A percentile compares a stretch with the other conserved stretches of the same genome.
Conservation (phyloP, 208 protist species). For the Blastocrithidia nonstop region DNA sequence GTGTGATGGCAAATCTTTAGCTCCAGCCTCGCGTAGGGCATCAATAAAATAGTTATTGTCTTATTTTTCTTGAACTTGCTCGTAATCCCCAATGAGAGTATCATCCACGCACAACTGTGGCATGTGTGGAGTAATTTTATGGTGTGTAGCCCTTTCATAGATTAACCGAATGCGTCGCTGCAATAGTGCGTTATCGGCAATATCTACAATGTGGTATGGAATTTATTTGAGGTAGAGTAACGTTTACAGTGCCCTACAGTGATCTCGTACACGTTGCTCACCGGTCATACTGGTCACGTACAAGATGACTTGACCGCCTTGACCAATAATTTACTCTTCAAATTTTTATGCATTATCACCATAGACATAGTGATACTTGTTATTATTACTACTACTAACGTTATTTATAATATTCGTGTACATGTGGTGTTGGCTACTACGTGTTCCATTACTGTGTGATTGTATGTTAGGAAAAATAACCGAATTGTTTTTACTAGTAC, state of each 20-base stretch:
- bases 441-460: no score
- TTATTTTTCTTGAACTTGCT: constrained; percentile 48
- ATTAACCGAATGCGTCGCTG: constrained; percentile 22
- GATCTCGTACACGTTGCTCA: constrained; percentile 28
- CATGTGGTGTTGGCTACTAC: no score
- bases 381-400: no score
- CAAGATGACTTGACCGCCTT: constrained; percentile 25
- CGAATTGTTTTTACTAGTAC: no score
- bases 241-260: constrained; percentile 30
- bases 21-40: constrained; percentile 15
- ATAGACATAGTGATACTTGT: constrained; percentile 33
- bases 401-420: no score
- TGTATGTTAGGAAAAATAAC: no score
- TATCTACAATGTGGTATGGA: constrained; percentile 39
- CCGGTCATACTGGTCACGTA: constrained; percentile 62
- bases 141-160: constrained; percentile 12
- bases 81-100: constrained; percentile 32
- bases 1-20: no score
- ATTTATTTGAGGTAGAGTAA: constrained; percentile 54
- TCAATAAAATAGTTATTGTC: constrained; percentile 35
- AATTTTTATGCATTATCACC: constrained; percentile 20
- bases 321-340: constrained; percentile 12
- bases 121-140: constrained; percentile 10
- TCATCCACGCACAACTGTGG: constrained; percentile 47
- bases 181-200: constrained; percentile 39